Base-by-base conservation (phyloP, 148 eudicot genomes). In the Rheum nobile region DNA sequence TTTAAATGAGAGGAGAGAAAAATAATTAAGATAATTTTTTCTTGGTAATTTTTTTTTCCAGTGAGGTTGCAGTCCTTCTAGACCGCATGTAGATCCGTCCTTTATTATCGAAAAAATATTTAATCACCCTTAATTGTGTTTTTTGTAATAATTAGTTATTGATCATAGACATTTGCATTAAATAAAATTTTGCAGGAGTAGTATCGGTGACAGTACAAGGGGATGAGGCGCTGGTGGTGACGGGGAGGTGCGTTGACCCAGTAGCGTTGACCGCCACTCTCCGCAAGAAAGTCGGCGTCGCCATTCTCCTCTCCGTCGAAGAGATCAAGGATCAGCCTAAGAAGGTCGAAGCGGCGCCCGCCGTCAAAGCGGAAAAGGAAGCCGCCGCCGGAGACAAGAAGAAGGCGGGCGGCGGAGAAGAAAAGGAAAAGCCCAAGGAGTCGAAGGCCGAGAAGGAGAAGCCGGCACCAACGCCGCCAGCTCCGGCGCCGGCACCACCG, bases 201-300 rank as follows among this genome's bases (percentile, higher is more conserved):
- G 50, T 39, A 22, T 71, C 73, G 5, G 73, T 71, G 50, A 38
- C 73, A 7, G 73, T 12, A 12, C 73, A 71, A 21, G 73, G 73
- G 8, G 73, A 71, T 3, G 50, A 39, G 4, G 38, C 35, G 14
- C 14, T 71, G 22, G 73, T 71, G 29, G 73, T 71, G 46, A 71
- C 50, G 3, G 73, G 73, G n/a, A 38, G 29, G 14, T 39, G 32
- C 29, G 73, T 71, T 71, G 73, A 71, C 73, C 73, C 73, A 9
- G 73, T 71, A 17, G 31, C 1, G 16, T 41, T 71, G 73, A 71
- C 73, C 50, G 48, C 48, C 31, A 43, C 73, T 1, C 73, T 71
- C 19, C 46, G 73, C 13, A 71, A 71, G 73, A 71, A 71, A 71
- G 73, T 71, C 19, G 73, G 73, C 29, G 73, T 41, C 46, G 73